Conservation (phyloP, 352 stramenopile species). For the Pythium scleroteichum region DNA sequence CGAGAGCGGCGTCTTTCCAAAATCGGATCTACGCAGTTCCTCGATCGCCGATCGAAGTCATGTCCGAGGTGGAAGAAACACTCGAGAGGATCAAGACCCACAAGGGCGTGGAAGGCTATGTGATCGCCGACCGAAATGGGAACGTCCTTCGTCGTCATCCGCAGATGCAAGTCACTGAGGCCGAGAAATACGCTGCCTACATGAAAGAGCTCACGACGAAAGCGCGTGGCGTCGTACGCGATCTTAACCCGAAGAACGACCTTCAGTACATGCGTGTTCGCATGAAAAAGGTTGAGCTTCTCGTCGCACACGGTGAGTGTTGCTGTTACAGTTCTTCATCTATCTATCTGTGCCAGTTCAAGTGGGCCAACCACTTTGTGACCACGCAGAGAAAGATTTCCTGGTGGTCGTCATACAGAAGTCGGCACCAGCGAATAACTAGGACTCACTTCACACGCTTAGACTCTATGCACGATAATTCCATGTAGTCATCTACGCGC, state of each 20-base stretch:
- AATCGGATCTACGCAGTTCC: neutral
- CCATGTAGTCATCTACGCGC: too few species aligned
- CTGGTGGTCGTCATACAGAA: constrained; percentile 94
- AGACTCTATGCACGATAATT: too few species aligned
- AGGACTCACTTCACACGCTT: too few species aligned
- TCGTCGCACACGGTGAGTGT: constrained; percentile 88
- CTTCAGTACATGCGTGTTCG: constrained; percentile 93
- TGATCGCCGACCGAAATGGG: constrained; percentile 92
- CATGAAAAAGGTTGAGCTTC: constrained; percentile 91
- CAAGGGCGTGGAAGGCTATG: constrained; percentile 93
- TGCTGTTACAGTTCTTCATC: neutral
- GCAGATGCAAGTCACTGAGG: constrained; percentile 88
- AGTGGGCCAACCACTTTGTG: neutral
- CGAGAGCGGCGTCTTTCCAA: neutral
- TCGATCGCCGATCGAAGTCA: constrained; percentile 14
- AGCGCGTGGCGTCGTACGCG: constrained; percentile 89
- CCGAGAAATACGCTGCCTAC: constrained; percentile 90
- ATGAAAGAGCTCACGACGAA: constrained; percentile 92
- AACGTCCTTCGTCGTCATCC: constrained; percentile 89
- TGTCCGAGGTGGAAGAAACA: constrained; percentile 94
- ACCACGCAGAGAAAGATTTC: constrained; percentile 85
- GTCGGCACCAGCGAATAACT: constrained; percentile 67
- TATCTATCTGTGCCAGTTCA: neutral
- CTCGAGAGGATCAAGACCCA: constrained; percentile 95
- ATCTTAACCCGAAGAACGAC: constrained; percentile 95